These are phyloP conservation scores for Tuber indicum DNA, from an alignment of 495 filamentous ascomycete species.

Conservation along the genomic window DNA sequence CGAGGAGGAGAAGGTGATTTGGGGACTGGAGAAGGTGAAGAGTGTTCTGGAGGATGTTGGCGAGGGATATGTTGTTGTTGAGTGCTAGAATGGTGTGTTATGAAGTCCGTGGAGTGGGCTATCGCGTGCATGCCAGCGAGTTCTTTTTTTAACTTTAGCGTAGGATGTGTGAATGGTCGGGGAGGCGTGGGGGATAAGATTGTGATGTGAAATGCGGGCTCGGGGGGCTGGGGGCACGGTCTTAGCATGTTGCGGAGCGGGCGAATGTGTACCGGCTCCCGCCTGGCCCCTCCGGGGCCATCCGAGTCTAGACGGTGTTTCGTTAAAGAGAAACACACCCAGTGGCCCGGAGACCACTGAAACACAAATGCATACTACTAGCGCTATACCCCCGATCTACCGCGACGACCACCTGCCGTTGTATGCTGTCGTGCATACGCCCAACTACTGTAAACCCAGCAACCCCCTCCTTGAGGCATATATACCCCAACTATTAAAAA, in stretches of 20 bases:
- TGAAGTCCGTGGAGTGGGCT: not conserved
- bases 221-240: too few relatives aligned
- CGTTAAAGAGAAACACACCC: not conserved
- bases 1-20: constrained; percentile 87
- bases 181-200: not conserved
- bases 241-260: too few relatives aligned
- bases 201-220: not conserved
- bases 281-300: not conserved
- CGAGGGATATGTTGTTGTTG: constrained; percentile 4
- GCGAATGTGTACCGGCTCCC: too few relatives aligned
- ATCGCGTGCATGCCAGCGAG: not conserved
- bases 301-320: not conserved
- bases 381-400: not conserved
- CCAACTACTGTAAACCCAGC: not conserved
- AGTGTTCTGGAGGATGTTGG: constrained; percentile 37
- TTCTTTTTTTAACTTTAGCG: not conserved
- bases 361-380: not conserved
- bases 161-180: not conserved
- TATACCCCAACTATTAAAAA: too few relatives aligned
- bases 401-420: not conserved
- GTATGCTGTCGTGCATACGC: not conserved
- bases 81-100: not conserved
- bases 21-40: constrained; percentile 40
- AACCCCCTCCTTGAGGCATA: not conserved
- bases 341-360: not conserved